Percentiles rank a stretch among this genome's conserved stretches.
These are phyloP conservation scores for Didymella pomorum DNA, from an alignment of 2,329 filamentous ascomycete genomes.

Conservation along the genomic window DNA sequence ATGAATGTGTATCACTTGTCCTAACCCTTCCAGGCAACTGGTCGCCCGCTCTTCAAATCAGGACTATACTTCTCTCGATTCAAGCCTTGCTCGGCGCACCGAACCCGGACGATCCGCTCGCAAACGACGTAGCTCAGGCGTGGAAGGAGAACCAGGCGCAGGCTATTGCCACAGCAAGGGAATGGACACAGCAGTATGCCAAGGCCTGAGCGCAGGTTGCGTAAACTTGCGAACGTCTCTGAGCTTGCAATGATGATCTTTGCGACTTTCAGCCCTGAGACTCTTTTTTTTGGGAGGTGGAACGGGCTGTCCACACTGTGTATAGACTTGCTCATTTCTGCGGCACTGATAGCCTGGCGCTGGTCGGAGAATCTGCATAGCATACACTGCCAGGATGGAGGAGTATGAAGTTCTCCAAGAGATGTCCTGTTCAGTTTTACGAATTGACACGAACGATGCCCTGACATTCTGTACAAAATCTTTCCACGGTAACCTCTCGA, in stretches of 20 bases:
- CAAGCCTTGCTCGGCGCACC: conserved; percentile 95
- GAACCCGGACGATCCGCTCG: conserved; percentile 97
- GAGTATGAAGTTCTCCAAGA: conserved; percentile 11
- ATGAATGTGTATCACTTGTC: background rate
- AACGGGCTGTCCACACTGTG: conserved; percentile 9
- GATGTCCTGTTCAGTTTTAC: conserved; percentile 21
- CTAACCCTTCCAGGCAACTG: conserved; percentile 77
- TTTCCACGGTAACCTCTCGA: background rate
- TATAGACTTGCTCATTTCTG: conserved; percentile 26
- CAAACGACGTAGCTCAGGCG: conserved; percentile 94
- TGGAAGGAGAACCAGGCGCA: conserved; percentile 97
- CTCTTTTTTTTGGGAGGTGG: background rate
- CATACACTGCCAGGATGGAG: conserved; percentile 26
- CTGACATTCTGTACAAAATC: background rate
- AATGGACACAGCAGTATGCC: conserved; percentile 90
- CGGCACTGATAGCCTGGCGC: conserved; percentile 30
- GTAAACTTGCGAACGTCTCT: background rate
- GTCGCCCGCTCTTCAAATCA: conserved; percentile 97
- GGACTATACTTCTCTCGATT: conserved; percentile 97
- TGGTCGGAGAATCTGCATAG: conserved; percentile 30
- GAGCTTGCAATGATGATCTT: background rate
- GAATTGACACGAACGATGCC: conserved; percentile 31
- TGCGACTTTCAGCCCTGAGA: background rate
- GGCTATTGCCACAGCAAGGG: conserved; percentile 88
- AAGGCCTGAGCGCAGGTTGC: conserved; percentile 34